Evolutionary conservation across 1,139 yeast genomes (phyloP).

Genomic region (Arxiozyma slooffiae): DNA sequence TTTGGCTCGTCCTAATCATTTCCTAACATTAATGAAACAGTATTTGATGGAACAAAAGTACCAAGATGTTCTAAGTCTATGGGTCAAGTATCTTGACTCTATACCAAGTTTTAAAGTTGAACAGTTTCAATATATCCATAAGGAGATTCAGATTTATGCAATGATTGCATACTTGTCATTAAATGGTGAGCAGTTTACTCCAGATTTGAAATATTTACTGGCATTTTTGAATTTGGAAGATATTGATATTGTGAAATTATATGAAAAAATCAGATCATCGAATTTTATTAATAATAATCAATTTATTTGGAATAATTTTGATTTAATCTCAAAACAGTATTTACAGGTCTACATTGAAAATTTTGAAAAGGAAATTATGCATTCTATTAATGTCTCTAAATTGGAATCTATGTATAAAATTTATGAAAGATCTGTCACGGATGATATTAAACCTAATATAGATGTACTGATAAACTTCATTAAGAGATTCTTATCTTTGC

Average conservation of each 20-base stretch:
- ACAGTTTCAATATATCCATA: not conserved
- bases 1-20: conserved; percentile 25
- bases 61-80: conserved; percentile 25
- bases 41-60: conserved; percentile 11
- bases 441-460: conserved; percentile 8
- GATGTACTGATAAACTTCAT: conserved; percentile 18
- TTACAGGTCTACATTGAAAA: not conserved
- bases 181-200: not conserved
- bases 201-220: not conserved
- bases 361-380: not conserved
- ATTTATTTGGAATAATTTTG: not conserved
- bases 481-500: conserved; percentile 15
- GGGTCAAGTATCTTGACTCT: conserved; percentile 23
- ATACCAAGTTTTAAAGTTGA: not conserved
- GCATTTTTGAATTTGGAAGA: not conserved
- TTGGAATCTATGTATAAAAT: not conserved
- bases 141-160: not conserved
- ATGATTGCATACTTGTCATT: not conserved
- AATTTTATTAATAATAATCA: not conserved
- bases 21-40: conserved; percentile 19
- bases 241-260: not conserved
- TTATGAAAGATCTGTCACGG: not conserved
- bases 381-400: not conserved
- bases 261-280: not conserved
- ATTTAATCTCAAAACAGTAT: not conserved